Evolutionary conservation across 345 rosid species (phyloP).

Genomic region (Eucalyptus fibrosa): DNA sequence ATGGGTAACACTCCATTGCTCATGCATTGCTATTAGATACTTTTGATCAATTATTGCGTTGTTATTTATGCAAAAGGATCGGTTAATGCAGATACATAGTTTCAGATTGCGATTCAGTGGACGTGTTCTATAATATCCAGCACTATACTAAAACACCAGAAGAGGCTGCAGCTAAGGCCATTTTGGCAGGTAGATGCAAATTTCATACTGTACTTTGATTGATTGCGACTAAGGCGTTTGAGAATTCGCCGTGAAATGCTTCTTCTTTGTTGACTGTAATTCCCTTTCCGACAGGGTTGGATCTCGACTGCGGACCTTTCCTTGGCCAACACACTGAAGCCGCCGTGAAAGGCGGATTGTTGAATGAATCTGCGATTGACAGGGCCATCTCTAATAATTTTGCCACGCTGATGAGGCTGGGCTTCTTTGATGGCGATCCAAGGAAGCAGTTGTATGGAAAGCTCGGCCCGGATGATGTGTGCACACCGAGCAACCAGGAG

Average conservation of each 20-base stretch:
- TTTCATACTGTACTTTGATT: not conserved
- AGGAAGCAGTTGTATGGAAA: conserved; percentile 58
- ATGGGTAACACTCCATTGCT: conserved; percentile 31
- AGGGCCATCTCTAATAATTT: conserved; percentile 72
- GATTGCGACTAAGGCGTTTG: not conserved
- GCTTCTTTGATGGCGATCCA: conserved; percentile 92
- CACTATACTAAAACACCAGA: conserved; percentile 81
- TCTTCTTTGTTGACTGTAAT: not conserved
- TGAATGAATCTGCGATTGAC: conserved; percentile 40
- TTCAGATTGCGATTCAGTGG: conserved; percentile 71
- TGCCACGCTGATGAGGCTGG: conserved; percentile 75
- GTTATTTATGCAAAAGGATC: not conserved
- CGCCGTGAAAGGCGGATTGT: conserved; percentile 64
- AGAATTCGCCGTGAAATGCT: not conserved
- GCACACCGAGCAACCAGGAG: conserved; percentile 57
- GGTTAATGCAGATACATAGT: conserved; percentile 59
- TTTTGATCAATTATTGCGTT: not conserved
- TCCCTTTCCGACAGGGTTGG: conserved; percentile 31
- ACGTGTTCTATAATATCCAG: too few relatives aligned
- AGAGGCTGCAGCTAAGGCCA: conserved; percentile 78
- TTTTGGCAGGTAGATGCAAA: conserved; percentile 35
- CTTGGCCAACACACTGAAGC: conserved; percentile 61
- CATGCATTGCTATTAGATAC: not conserved
- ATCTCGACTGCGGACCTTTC: conserved; percentile 72
- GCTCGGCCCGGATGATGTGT: conserved; percentile 77